A percentile compares a stretch with the other conserved stretches of the same genome.
Conservation (phyloP, 192 early-diverging fungal genomes). For the Backusella mclennaniae region DNA sequence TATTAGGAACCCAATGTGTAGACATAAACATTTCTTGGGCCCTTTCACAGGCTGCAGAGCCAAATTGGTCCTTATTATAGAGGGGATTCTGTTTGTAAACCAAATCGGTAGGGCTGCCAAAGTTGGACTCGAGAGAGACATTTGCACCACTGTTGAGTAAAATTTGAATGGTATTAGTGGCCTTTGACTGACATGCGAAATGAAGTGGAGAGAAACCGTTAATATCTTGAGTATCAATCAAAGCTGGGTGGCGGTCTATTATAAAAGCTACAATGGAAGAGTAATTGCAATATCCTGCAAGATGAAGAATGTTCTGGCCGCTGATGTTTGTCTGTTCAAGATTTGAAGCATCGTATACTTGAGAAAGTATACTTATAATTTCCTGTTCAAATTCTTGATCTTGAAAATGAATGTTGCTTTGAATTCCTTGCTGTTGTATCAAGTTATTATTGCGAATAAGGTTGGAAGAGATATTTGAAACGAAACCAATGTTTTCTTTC, state of each 20-base stretch:
- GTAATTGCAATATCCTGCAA: conserved; percentile 35
- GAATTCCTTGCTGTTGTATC: not conserved
- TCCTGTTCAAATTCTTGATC: not conserved
- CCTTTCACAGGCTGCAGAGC: not conserved
- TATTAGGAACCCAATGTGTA: not conserved
- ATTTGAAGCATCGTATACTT: not conserved
- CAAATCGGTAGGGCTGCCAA: not conserved
- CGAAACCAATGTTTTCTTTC: conserved; percentile 68
- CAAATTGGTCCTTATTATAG: not conserved
- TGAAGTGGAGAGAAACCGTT: conserved; percentile 71
- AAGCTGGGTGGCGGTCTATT: conserved; percentile 23
- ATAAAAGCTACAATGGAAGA: not conserved
- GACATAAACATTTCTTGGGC: not conserved
- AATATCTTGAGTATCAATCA: conserved; percentile 47
- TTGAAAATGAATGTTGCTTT: not conserved
- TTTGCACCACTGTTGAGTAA: not conserved
- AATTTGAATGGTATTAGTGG: not conserved
- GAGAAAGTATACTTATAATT: not conserved
- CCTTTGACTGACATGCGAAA: conserved; percentile 45
- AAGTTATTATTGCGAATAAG: not conserved
- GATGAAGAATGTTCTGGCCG: conserved; percentile 61
- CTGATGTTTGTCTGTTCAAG: conserved; percentile 14
- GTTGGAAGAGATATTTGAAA: conserved; percentile 53
- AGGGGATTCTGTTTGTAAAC: not conserved
- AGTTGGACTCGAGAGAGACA: not conserved